Conservation (phyloP, 192 early-diverging fungal species). For the Chytriomyces sp. region DNA sequence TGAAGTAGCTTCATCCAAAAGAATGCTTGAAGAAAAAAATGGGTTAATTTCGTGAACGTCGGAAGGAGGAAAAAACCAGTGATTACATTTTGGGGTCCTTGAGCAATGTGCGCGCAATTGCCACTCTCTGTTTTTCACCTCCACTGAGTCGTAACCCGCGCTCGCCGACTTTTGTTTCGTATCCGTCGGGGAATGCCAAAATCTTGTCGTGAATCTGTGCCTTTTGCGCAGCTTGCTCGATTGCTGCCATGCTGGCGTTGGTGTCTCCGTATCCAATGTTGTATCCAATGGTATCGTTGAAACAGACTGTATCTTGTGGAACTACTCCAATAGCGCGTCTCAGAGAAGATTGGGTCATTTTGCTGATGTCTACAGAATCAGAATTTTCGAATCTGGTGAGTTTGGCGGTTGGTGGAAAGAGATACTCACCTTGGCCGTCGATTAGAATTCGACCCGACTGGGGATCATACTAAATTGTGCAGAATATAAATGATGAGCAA, state of each 20-base stretch:
- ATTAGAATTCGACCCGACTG: constrained; percentile 79
- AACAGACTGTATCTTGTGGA: constrained; percentile 91
- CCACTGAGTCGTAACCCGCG: constrained; percentile 78
- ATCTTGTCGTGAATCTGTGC: constrained; percentile 87
- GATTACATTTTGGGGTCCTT: constrained; percentile 59
- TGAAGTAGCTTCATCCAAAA: constrained; percentile 93
- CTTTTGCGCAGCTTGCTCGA: constrained; percentile 70
- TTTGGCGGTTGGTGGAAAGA: too few species aligned
- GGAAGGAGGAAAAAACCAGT: too few species aligned
- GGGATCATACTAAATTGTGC: constrained; percentile 88
- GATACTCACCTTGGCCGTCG: constrained; percentile 79
- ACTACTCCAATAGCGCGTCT: constrained; percentile 89
- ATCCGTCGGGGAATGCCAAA: constrained; percentile 74
- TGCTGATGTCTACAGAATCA: not conserved
- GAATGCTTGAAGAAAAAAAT: constrained; percentile 64
- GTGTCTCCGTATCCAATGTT: constrained; percentile 83
- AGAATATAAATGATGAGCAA: constrained; percentile 60
- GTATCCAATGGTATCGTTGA: constrained; percentile 93
- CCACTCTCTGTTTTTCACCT: constrained; percentile 91
- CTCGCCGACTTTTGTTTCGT: constrained; percentile 58
- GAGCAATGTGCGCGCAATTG: constrained; percentile 82
- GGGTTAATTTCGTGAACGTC: too few species aligned
- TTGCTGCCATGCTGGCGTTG: constrained; percentile 41
- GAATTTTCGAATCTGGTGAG: not conserved
- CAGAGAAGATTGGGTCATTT: constrained; percentile 72